phyloP scores from a whole-genome alignment of 306 rosid species.

The Lithocarpus polystachyus region DNA sequence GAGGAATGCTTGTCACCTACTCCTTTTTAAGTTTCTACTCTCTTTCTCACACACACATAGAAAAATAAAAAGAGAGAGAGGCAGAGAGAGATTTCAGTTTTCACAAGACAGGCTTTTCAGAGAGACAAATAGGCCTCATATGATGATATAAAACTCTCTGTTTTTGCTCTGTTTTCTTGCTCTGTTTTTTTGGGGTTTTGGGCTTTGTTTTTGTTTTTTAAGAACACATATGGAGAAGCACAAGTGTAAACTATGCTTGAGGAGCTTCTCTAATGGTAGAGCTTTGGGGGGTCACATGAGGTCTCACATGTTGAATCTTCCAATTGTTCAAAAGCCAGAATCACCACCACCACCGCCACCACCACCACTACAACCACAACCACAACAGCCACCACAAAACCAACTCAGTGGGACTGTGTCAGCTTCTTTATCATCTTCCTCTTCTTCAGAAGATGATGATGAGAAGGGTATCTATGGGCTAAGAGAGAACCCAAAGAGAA shows the following conservation, averaged over 20 bases:
- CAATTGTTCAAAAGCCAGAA: conserved; percentile 41
- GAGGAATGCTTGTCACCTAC: conserved; percentile 86
- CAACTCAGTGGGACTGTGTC: conserved; percentile 54
- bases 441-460: conserved; percentile 16
- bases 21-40: conserved; percentile 45
- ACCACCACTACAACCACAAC: conserved; percentile 5
- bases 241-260: conserved; percentile 69
- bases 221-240: conserved; percentile 61
- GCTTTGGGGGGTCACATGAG: conserved; percentile 99
- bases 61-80: conserved; percentile 10
- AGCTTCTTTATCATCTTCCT: conserved; percentile 40
- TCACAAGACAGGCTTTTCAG: background rate
- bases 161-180: conserved; percentile 29
- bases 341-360: conserved; percentile 1
- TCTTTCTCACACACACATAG: conserved; percentile 20
- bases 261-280: conserved; percentile 82
- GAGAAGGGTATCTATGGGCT: conserved; percentile 41
- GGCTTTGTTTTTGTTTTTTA: background rate
- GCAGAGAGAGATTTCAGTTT: conserved; percentile 1
- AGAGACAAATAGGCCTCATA: conserved; percentile 6
- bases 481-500: conserved; percentile 73
- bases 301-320: conserved; percentile 90
- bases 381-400: background rate
- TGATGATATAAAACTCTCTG: conserved; percentile 9
- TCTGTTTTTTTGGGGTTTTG: background rate